Evolutionary conservation across 2,329 filamentous ascomycete genomes (phyloP), one percentile per base, ranked within the genome.

Genomic region (Aspergillus tubingensis): DNA sequence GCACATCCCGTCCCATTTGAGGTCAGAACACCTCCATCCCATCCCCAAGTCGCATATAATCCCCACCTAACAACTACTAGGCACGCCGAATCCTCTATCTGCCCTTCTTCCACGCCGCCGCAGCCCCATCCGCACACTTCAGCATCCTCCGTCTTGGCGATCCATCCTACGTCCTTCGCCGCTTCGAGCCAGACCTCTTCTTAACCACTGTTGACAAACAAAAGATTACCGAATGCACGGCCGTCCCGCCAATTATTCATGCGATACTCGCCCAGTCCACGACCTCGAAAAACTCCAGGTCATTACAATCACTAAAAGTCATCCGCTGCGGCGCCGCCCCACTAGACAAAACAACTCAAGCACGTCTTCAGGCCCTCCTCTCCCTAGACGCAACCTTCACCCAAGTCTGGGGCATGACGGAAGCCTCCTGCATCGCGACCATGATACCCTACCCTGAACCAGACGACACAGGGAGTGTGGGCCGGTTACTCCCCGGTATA

Each of bases 401-500:
- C n/a, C 49, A 52, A 32, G 25, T 52, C 25, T 52, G 49, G 49
- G 49, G 51, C 51, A 59, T 50, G 57, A 55, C 36, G 2, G 32
- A 36, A 11, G 3, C 19, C 19, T 25, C 23, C 38, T 25, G 39
- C 11, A 17, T 48, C 10, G 25, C 13, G 15, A 21, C n/a, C 38
- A 23, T 15, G 19, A 21, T 55, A 8, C 19, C 30, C n/a, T 43
- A 51, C 36, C 13, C 43, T 41, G 39, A 54, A 21, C 13, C 11
- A 13, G 61, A 56, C 38, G 7, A 49, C 49, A 54, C 47, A 50
- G 13, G 59, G 55, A 57, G 44, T 39, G 52, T 57, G 1, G 61
- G 61, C 3, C 50, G 47, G 8, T 52, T 61, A 10, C n/a, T 63
- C 30, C 76, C 8, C 21, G 58, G 57, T 36, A 39, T 61, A 32